A percentile compares a stretch with the other conserved stretches of the same genome.
Conservation (phyloP, 495 filamentous ascomycete genomes). For the Hypoxylon rickii region DNA sequence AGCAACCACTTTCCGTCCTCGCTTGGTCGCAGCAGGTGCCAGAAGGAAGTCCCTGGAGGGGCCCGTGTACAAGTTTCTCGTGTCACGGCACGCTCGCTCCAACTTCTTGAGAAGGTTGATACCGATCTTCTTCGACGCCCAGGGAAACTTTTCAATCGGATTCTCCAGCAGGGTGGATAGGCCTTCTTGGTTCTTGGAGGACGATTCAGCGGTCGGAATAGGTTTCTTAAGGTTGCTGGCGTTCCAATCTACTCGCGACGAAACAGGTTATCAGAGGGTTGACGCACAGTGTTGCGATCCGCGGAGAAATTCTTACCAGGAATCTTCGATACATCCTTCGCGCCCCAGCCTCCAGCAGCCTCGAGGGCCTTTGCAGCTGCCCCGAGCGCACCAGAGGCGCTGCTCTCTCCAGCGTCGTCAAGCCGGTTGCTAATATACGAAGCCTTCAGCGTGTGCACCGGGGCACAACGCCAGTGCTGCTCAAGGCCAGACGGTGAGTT, state of each 20-base stretch:
- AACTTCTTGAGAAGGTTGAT: neutral
- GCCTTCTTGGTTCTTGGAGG: no score
- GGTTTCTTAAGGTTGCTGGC: no score
- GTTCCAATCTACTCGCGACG: no score
- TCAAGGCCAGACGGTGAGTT: neutral
- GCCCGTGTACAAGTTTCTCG: neutral
- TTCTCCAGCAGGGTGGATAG: no score
- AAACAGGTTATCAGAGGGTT: no score
- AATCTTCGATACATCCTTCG: neutral
- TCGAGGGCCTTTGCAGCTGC: neutral
- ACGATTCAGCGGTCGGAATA: neutral
- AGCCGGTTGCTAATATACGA: no score
- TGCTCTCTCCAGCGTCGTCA: no score
- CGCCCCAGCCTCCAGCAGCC: neutral
- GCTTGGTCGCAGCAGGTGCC: neutral
- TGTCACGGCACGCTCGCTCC: no score
- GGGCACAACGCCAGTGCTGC: conserved; percentile 5
- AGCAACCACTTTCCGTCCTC: conserved; percentile 39
- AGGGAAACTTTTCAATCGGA: conserved; percentile 28
- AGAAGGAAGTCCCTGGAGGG: neutral
- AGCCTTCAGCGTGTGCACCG: conserved; percentile 12
- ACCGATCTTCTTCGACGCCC: conserved; percentile 6
- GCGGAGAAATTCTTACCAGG: conserved; percentile 8
- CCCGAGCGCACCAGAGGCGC: neutral
- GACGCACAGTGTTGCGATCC: no score